Evolutionary conservation across 2,329 filamentous ascomycete species (phyloP).

Genomic region (Alternaria arbusti): DNA sequence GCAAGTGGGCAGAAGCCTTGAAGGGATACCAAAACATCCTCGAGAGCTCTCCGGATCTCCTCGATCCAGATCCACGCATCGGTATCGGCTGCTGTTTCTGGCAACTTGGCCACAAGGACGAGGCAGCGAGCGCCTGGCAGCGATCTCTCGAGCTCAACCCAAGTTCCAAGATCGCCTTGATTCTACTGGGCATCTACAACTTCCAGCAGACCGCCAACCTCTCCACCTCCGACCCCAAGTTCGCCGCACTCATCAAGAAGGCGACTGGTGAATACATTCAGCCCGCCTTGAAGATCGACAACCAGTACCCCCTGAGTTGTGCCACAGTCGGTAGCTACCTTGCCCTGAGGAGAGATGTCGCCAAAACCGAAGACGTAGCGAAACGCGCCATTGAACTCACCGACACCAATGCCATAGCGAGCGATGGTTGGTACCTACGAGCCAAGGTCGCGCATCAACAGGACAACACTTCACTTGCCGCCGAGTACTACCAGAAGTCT

Average conservation of each 20-base stretch:
- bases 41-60: constrained; percentile 81
- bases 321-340: constrained; percentile 92
- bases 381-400: constrained; percentile 95
- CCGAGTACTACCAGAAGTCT: constrained; percentile 85
- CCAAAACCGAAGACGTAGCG: constrained; percentile 83
- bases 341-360: constrained; percentile 78
- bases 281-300: constrained; percentile 91
- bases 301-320: constrained; percentile 86
- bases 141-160: constrained; percentile 81
- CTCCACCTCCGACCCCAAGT: constrained; percentile 82
- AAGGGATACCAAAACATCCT: constrained; percentile 87
- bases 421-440: constrained; percentile 96
- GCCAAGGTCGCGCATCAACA: constrained; percentile 89
- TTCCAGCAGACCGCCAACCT: constrained; percentile 85
- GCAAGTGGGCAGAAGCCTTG: constrained; percentile 83
- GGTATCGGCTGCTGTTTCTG: constrained; percentile 97
- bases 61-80: constrained; percentile 93
- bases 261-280: constrained; percentile 95
- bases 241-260: constrained; percentile 84
- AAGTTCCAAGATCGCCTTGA: constrained; percentile 87
- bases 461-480: constrained; percentile 75
- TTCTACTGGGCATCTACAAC: constrained; percentile 88
- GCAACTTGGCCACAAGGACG: constrained; percentile 93
- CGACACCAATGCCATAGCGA: constrained; percentile 94
- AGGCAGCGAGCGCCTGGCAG: constrained; percentile 90